phyloP scores from a whole-genome alignment of 2,329 filamentous ascomycete species.

The Phyllachora maydis region DNA sequence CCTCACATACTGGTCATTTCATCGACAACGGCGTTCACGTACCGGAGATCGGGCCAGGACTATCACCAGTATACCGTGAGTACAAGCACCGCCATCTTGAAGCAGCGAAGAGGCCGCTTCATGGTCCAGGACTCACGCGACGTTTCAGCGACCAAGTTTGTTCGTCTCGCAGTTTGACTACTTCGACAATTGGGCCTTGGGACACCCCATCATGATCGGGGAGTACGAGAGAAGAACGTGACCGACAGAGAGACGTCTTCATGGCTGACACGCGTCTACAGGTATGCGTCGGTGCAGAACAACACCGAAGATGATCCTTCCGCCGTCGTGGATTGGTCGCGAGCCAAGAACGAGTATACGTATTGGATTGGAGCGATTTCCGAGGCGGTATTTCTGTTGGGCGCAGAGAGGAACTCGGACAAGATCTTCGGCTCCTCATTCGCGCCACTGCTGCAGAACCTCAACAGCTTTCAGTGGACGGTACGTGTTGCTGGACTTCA shows the following conservation, averaged over 20 bases:
- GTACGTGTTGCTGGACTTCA: too few relatives aligned
- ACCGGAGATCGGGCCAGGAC: slow-evolving; percentile 6
- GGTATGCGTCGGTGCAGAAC: neutral
- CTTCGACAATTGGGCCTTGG: slow-evolving; percentile 13
- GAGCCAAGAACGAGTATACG: slow-evolving; percentile 13
- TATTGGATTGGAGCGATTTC: slow-evolving; percentile 40
- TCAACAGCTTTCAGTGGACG: neutral
- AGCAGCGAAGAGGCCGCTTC: neutral
- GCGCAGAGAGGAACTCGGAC: slow-evolving; percentile 43
- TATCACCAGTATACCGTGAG: slow-evolving; percentile 13
- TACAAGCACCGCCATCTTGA: neutral
- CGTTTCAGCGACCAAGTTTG: slow-evolving; percentile 21
- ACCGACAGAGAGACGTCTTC: too few relatives aligned
- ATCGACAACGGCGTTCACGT: slow-evolving; percentile 9
- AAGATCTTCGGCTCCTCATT: slow-evolving; percentile 31
- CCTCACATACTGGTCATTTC: slow-evolving; percentile 9
- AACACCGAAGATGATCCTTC: neutral
- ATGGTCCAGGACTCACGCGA: neutral
- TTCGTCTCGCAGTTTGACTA: slow-evolving; percentile 26
- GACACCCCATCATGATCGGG: slow-evolving; percentile 12
- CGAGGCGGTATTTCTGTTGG: slow-evolving; percentile 44
- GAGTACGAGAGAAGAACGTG: too few relatives aligned
- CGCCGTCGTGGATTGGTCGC: neutral
- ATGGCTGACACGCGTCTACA: neutral
- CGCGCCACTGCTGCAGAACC: slow-evolving; percentile 6